These are phyloP conservation scores for Capillidium rhysosporum DNA, from an alignment of 371 early-diverging fungal genomes.

Conservation along the genomic window DNA sequence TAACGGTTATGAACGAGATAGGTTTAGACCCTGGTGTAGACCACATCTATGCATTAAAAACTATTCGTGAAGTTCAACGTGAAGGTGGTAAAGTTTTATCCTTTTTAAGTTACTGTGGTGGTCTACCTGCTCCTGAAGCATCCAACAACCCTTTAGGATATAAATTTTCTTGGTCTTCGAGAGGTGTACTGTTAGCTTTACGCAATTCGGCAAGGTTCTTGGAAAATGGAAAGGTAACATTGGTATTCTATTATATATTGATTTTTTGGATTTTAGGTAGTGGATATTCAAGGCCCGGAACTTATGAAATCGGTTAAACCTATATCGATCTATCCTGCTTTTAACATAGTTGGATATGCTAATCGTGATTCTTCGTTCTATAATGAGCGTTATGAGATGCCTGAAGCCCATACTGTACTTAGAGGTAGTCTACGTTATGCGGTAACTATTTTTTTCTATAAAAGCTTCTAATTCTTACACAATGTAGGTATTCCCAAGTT, in stretches of 20 bases:
- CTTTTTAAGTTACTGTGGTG: slow-evolving; percentile 95
- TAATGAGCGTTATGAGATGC: slow-evolving; percentile 84
- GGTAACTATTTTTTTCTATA: slow-evolving; percentile 9
- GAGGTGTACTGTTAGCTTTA: slow-evolving; percentile 86
- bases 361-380: slow-evolving; percentile 96
- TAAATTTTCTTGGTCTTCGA: slow-evolving; percentile 96
- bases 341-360: slow-evolving; percentile 70
- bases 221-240: slow-evolving; percentile 58
- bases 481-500: slow-evolving; percentile 54
- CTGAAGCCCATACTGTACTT: slow-evolving; percentile 81
- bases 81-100: slow-evolving; percentile 71
- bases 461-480: slow-evolving; percentile 1
- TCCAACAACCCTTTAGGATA: slow-evolving; percentile 95
- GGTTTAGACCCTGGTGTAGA: slow-evolving; percentile 93
- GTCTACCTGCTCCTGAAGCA: slow-evolving; percentile 94
- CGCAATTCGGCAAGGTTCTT: slow-evolving; percentile 79
- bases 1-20: slow-evolving; percentile 80
- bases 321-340: slow-evolving; percentile 74
- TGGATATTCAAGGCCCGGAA: slow-evolving; percentile 74
- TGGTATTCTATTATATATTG: slow-evolving; percentile 18
- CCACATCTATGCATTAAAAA: slow-evolving; percentile 70
- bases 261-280: slow-evolving; percentile 22
- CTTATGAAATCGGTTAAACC: slow-evolving; percentile 77
- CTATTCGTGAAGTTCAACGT: slow-evolving; percentile 69
- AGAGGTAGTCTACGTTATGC: slow-evolving; percentile 89